Evolutionary conservation across 257 asterid genomes (phyloP), one percentile per base, ranked within the genome.

Genomic region (Solanum boliviense): DNA sequence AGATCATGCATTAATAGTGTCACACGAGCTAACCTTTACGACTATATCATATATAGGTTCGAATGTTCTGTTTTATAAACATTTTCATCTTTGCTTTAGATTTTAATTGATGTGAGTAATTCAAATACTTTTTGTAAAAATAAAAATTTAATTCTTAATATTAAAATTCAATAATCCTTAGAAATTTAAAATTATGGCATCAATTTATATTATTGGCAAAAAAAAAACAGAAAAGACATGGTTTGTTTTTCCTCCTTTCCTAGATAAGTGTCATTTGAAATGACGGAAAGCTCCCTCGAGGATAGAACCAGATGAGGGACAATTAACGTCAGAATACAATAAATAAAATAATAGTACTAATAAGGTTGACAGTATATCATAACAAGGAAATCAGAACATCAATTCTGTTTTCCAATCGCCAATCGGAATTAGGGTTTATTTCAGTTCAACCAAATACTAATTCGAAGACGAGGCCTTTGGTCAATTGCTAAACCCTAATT

Each of bases 391-490:
- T 16, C 46, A 38, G 8, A 36, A 74, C 75, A 15, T 35, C 5
- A 27, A 41, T 76, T 65, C 18, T 3, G 29, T 86, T 72, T 72
- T 56, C 62, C 87, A 67, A 39, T 35, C 56, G 81, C 13, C 82
- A 68, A 31, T 86, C 48, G 46, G 88, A 46, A 86, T 86, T 86
- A 86, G 88, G 88, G 84, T 86, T 72, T 86, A 46, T 44, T 86
- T 32, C 72, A 71, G 79, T 29, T 25, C 41, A 81, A 46, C 7
- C 56, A 75, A 75, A 41, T 39, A 27, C 10, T 41, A 13, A 25
- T n/a, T 41, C 36, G 27, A 44, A 7, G 60, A 29, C 62, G 71
- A 41, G 67, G 41, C 29, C 67, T 56, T 13, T 56, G 23, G 5
- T 48, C 21, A 70, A 72, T 20, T 68, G 81, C 83, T 48, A 79